Evolutionary conservation across 192 early-diverging fungal genomes (phyloP).

Genomic region (Linderina pennispora): DNA sequence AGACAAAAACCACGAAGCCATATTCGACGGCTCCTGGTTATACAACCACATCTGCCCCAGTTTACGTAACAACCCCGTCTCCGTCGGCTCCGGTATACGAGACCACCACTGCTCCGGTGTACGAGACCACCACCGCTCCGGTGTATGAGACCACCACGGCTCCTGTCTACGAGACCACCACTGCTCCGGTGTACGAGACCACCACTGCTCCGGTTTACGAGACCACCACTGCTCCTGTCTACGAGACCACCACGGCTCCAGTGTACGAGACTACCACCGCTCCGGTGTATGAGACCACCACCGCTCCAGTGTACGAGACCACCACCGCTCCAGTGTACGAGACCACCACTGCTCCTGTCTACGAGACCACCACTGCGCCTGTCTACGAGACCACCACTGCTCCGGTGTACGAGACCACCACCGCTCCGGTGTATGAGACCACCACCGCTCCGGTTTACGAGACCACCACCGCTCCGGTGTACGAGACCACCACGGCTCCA

Average conservation of each 20-base stretch:
- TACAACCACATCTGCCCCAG: too few species aligned
- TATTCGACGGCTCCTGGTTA: too few species aligned
- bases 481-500: background rate
- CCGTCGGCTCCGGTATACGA: too few species aligned
- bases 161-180: too few species aligned
- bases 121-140: too few species aligned
- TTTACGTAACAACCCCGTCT: too few species aligned
- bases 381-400: background rate
- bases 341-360: background rate
- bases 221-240: too few species aligned
- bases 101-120: too few species aligned
- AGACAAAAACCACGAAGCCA: too few species aligned
- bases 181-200: too few species aligned
- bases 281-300: background rate
- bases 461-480: background rate
- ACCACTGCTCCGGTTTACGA: too few species aligned
- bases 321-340: background rate
- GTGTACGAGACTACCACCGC: background rate
- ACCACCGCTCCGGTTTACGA: background rate
- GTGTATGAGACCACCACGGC: too few species aligned
- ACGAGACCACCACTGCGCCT: background rate
- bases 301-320: background rate
- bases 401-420: background rate
- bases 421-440: background rate
- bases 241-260: background rate